Evolutionary conservation across 1,284 basidiomycete species (phyloP), one percentile per base, ranked within the genome.

Genomic region (Cryptococcus sp.): DNA sequence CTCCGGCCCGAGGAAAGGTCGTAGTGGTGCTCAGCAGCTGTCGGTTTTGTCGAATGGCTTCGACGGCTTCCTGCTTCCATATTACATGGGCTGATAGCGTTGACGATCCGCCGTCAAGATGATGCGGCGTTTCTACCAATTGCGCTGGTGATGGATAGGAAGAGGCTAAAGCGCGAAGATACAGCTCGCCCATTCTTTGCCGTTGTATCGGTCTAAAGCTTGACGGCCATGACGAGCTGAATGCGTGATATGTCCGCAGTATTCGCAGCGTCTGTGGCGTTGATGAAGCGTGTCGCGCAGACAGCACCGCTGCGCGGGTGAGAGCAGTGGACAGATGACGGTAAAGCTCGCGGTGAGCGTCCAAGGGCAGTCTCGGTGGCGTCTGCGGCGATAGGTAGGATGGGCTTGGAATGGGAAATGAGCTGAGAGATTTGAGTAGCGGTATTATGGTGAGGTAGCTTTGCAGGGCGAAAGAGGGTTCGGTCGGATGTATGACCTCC

Each of bases 1-100:
- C 83, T 3, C 93, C 93, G 0, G 94, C 93, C 41, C 81, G 82
- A 7, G 95, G 95, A 72, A 99, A 95, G 0, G 70, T 78, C 0
- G 91, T 93, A 54, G 84, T 85, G 2, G 83, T 81, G 52, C 78
- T 83, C 23, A 94, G 74, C 46, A 93, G 80, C 1, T 83, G 81
- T 30, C 86, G 84, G 57, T 89, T 89, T 59, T 88, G 85, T 19
- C 84, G 82, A n/a, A 89, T 81, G 16, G 88, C 82, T 0, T 84
- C 83, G 16, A 85, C 82, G 0, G 86, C 86, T 20, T 85, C 84
- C 30, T 81, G 82, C 22, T 86, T 77, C 90, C 90, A 92, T 1
- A 81, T 71, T 0, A 81, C 80, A 1, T 81, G 78, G 43, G 78
- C 81, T n/a, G 72, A 61, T 19, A 66, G 50, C 20, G 72, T 64